Evolutionary conservation across 164 flowering plant species (phyloP).

Genomic region (Chimonanthus praecox): DNA sequence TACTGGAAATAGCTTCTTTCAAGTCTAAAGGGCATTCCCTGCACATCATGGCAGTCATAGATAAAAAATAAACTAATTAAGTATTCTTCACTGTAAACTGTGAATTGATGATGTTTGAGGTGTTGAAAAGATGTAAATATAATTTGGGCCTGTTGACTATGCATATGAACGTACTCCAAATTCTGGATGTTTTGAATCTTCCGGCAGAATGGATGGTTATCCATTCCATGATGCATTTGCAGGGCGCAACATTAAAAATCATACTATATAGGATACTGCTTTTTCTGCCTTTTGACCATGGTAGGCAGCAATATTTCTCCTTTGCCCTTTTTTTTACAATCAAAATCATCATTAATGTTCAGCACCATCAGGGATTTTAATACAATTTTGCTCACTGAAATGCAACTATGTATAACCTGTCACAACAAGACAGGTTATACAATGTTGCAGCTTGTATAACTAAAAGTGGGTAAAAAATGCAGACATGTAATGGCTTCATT

Average conservation of each 20-base stretch:
- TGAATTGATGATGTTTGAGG: not conserved
- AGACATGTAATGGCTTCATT: too few species aligned
- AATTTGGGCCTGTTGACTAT: not conserved
- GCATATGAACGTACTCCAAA: not conserved
- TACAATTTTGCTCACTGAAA: too few species aligned
- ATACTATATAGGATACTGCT: not conserved
- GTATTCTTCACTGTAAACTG: not conserved
- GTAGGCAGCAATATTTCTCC: not conserved
- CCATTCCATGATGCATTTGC: not conserved
- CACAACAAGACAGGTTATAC: too few species aligned
- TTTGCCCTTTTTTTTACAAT: not conserved
- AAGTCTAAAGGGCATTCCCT: conserved; percentile 97
- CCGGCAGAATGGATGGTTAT: not conserved
- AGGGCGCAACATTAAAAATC: not conserved
- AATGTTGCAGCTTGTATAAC: too few species aligned
- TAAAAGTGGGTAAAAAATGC: too few species aligned
- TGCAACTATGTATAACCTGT: too few species aligned
- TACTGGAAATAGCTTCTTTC: conserved; percentile 92
- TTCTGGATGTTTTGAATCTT: too few species aligned
- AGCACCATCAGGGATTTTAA: too few species aligned
- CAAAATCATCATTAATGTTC: not conserved
- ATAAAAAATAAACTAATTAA: not conserved
- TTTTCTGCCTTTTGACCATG: too few species aligned
- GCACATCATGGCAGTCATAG: conserved; percentile 11
- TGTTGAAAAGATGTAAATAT: not conserved